Conservation (phyloP, 495 filamentous ascomycete genomes). For the Friedmanniomyces simplex region DNA sequence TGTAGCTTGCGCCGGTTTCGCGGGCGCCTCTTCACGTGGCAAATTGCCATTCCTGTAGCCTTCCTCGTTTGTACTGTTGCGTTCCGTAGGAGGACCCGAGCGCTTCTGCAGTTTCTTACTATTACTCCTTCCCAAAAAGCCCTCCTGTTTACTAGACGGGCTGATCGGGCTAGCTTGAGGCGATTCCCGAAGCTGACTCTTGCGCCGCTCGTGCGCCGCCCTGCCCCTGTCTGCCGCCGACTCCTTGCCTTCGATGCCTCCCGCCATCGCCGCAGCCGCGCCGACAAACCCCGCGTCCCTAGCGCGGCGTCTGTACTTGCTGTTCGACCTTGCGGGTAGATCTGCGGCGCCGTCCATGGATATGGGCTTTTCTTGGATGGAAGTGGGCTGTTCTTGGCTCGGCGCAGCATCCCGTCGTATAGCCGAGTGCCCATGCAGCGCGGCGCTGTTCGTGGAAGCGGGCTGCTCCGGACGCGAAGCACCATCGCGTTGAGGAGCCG, state of each 20-base stretch:
- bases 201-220: slow-evolving; percentile 13
- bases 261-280: slow-evolving; percentile 15
- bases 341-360: neutral
- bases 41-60: neutral
- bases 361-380: neutral
- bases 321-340: neutral
- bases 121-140: slow-evolving; percentile 6
- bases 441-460: too few relatives aligned
- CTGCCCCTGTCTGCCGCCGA: slow-evolving; percentile 8
- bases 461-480: neutral
- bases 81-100: neutral
- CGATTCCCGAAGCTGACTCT: neutral
- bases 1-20: neutral
- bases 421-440: neutral
- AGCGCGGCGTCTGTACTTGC: slow-evolving; percentile 15
- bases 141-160: neutral
- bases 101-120: slow-evolving; percentile 17
- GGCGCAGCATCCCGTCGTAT: neutral
- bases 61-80: neutral
- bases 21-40: neutral
- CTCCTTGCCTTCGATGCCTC: neutral
- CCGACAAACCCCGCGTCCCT: slow-evolving; percentile 21
- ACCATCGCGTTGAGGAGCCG: neutral
- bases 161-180: slow-evolving; percentile 3
- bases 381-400: neutral